Conservation (phyloP, 192 early-diverging fungal species). For the Coemansia sp. region DNA sequence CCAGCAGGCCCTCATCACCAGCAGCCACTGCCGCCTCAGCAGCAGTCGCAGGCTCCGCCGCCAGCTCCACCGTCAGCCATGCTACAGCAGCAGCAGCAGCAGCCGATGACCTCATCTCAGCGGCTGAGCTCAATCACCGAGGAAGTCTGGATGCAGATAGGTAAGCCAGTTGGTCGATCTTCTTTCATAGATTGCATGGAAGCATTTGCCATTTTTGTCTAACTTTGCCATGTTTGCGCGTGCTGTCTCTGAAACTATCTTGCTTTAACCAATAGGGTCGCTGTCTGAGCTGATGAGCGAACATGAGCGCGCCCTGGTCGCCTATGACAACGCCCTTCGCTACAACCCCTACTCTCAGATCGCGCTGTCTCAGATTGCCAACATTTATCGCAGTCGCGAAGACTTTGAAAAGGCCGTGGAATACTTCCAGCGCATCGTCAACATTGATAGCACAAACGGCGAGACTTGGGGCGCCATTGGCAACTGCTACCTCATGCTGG, state of each 20-base stretch:
- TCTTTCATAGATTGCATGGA: neutral
- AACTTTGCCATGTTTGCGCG: neutral
- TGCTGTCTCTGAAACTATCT: neutral
- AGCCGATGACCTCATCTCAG: conserved; percentile 35
- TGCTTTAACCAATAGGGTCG: conserved; percentile 55
- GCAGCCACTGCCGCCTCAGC: conserved; percentile 10
- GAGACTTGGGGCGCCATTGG: conserved; percentile 96
- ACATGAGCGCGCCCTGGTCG: conserved; percentile 79
- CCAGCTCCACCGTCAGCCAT: conserved; percentile 15
- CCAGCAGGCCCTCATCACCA: conserved; percentile 18
- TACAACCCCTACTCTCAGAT: conserved; percentile 92
- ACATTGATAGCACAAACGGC: conserved; percentile 82
- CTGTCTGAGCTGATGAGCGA: conserved; percentile 76
- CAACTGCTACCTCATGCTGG: conserved; percentile 96
- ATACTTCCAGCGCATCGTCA: conserved; percentile 88
- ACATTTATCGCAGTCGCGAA: conserved; percentile 81
- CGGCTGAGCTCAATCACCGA: conserved; percentile 48
- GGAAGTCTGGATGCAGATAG: conserved; percentile 53
- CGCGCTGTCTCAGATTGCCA: conserved; percentile 81
- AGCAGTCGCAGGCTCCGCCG: conserved; percentile 10
- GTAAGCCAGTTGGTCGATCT: conserved; percentile 12
- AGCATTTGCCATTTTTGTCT: neutral
- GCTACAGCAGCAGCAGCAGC: conserved; percentile 27
- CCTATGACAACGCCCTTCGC: conserved; percentile 88
- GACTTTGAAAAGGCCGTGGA: conserved; percentile 87